phyloP scores from a whole-genome alignment of 345 rosid genomes.

The Lepidium didymum region DNA sequence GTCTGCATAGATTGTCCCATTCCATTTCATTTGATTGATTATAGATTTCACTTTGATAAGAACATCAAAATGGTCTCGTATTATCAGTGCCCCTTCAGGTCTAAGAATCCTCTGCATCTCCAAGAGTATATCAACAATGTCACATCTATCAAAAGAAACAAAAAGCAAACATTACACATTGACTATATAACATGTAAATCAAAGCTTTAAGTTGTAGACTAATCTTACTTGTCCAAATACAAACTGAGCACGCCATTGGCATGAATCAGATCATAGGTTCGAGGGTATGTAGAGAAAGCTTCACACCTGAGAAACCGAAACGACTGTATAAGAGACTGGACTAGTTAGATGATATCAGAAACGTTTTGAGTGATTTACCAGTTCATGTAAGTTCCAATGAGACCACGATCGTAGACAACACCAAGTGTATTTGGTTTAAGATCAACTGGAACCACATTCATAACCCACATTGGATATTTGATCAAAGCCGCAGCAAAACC shows the following conservation, averaged over 20 bases:
- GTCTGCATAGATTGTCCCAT: slow-evolving; percentile 32
- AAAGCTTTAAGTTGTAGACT: background rate
- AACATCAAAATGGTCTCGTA: slow-evolving; percentile 46
- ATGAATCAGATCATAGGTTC: slow-evolving; percentile 49
- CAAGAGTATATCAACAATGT: slow-evolving; percentile 44
- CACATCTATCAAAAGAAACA: slow-evolving; percentile 39
- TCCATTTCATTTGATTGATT: slow-evolving; percentile 44
- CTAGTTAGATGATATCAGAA: background rate
- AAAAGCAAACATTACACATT: background rate
- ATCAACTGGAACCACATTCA: slow-evolving; percentile 55
- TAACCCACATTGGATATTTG: slow-evolving; percentile 56
- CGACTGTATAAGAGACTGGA: background rate
- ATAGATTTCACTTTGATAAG: slow-evolving; percentile 39
- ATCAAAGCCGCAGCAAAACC: slow-evolving; percentile 60
- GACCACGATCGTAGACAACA: slow-evolving; percentile 57
- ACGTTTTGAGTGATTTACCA: slow-evolving; percentile 39
- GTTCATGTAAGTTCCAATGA: slow-evolving; percentile 63
- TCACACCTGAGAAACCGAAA: slow-evolving; percentile 33
- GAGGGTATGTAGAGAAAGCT: slow-evolving; percentile 57
- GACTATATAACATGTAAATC: background rate
- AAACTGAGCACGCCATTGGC: slow-evolving; percentile 54
- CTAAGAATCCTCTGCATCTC: slow-evolving; percentile 60
- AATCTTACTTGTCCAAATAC: slow-evolving; percentile 56
- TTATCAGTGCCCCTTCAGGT: slow-evolving; percentile 48
- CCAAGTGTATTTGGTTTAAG: slow-evolving; percentile 46